These are phyloP conservation scores for Geotrichum aggregatum DNA, from an alignment of 1,139 yeast genomes.

Conservation along the genomic window DNA sequence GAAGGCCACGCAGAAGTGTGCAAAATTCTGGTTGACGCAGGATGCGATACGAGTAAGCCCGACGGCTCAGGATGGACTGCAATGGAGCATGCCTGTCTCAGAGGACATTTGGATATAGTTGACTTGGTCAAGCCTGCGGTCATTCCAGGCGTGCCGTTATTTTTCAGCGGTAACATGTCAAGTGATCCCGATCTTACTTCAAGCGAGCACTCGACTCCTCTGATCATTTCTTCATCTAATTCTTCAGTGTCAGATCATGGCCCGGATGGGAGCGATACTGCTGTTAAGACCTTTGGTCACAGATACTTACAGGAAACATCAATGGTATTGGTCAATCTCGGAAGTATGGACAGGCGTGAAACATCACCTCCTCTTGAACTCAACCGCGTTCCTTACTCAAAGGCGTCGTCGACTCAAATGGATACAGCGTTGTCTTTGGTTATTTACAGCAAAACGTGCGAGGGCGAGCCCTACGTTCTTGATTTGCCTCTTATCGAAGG, in stretches of 20 bases:
- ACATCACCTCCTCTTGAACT: slow-evolving; percentile 60
- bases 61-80: slow-evolving; percentile 97
- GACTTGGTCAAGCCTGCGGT: slow-evolving; percentile 51
- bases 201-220: neutral
- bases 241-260: neutral
- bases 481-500: slow-evolving; percentile 84
- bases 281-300: slow-evolving; percentile 80
- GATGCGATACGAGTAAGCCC: slow-evolving; percentile 48
- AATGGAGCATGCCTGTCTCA: slow-evolving; percentile 87
- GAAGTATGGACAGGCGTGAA: slow-evolving; percentile 76
- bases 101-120: slow-evolving; percentile 79
- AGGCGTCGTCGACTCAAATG: slow-evolving; percentile 72
- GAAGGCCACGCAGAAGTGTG: slow-evolving; percentile 70
- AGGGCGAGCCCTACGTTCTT: slow-evolving; percentile 56
- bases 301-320: slow-evolving; percentile 62
- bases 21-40: slow-evolving; percentile 49
- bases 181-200: neutral
- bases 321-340: slow-evolving; percentile 72
- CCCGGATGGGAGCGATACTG: slow-evolving; percentile 12
- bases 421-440: slow-evolving; percentile 84
- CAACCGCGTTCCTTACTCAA: slow-evolving; percentile 67
- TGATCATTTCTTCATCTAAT: neutral
- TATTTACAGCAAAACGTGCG: slow-evolving; percentile 49
- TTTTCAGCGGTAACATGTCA: slow-evolving; percentile 6
- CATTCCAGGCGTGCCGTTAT: slow-evolving; percentile 21